Base-by-base conservation (phyloP, 164 flowering plant species). In the Chimonanthus salicifolius region DNA sequence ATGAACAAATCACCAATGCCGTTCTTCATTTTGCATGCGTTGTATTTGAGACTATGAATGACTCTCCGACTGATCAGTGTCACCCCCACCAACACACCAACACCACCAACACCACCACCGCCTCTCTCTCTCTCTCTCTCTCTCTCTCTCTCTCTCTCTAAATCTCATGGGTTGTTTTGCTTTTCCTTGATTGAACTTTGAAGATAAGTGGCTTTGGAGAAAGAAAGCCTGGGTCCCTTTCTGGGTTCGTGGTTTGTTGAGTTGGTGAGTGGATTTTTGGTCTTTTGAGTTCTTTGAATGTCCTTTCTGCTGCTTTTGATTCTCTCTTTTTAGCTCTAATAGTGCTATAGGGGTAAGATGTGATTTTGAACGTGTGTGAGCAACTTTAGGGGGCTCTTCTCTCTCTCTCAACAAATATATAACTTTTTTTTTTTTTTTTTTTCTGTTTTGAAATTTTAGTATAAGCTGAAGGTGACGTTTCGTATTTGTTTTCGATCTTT, bases 1-100 rank as follows among this genome's bases (percentile, higher is more conserved):
- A 86, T 88, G 84, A 85, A 86, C 88, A 82, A 88, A 83, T 74
- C 85, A 82, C 85, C 84, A 84, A 86, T 82, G 85, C 86, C 49
- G 16, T 9, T 54, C 16, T 33, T 33, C 16, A 13, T 75, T 70
- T 85, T 89, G 96, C 93, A 85, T 90, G 96, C 92, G 89, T 33
- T 88, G 87, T 84, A 80, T 85, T 64, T 80, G 83, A 76, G 60
- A 54, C 4, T 54, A 33, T 33, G 33, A 33, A 33, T 33, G 33
- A 33, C 33, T 33, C 33, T 33, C 33, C 33, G 11, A 78, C 45
- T 80, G 85, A 83, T 81, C 77, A 58, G 75, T 70, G 49, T 64
- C 62, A 67, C 44, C 66, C 48, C 64, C 8, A 66, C 60, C 73
- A 60, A 58, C 68, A 79, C 69, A n/a, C n/a, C n/a, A n/a, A n/a